Base-by-base conservation (phyloP, 768 basidiomycete genomes). In the Hemileccinum impolitum region DNA sequence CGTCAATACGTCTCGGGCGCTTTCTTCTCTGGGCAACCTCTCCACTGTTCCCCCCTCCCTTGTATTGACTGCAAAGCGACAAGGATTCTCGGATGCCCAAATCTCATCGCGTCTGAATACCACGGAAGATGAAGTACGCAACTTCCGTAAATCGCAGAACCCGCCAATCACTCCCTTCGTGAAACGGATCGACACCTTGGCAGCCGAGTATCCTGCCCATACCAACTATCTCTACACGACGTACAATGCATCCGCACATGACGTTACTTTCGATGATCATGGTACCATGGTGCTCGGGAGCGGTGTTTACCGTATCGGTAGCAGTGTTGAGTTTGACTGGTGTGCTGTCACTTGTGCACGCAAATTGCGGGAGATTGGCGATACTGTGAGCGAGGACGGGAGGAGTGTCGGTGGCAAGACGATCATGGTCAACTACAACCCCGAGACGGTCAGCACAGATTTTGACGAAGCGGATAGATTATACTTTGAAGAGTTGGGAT, bases 381-480 rank as follows among this genome's bases (percentile, higher is more conserved):
- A 63, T 17, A 37, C 63, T 10, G 25, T 45, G 39, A 44, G 26
- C 26, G 31, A 51, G 31, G 60, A 60, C 13, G 63, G 57, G 34
- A 31, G 45, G 43, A 38, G 18, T 13, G 51, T 60, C 21, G 60
- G 62, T 1, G 87, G 89, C 65, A 84, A 84, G 71, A 97, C 96
- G 38, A 85, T 99, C 73, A 98, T 98, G 95, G 80, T 99, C 79
- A 99, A 99, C 76, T 99, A 99, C 72, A 99, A 98, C 71, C 95
- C 95, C 9, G 96, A 99, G 72, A 99, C 96, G 4, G 96, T 98
- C 36, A 97, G 94, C 7, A 99, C 96, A 49, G 96, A 98, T 69
- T 99, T 94, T 68, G 96, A 99, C 63, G 96, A 99, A 72, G 96
- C 96, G n/a, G 96, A 98, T 62, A 77, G 96, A 50, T 74, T 99